Evolutionary conservation across 1,284 basidiomycete species (phyloP).

Genomic region (Trametes versicolor): DNA sequence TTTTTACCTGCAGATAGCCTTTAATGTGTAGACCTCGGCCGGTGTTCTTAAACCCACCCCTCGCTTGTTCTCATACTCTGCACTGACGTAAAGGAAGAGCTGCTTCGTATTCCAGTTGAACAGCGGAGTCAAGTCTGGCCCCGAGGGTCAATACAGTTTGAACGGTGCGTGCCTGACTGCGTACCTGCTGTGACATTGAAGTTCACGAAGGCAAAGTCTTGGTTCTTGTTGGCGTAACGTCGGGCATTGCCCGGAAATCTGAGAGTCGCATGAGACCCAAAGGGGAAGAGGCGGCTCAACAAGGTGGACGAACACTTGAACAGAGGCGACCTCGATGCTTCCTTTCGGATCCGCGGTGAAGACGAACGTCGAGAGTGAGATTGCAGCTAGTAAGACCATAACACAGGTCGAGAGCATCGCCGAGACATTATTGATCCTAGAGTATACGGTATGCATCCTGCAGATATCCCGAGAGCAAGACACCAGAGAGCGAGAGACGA

Average conservation of each 20-base stretch:
- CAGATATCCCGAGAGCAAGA: not conserved
- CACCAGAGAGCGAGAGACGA: not conserved
- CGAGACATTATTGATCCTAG: slow-evolving; percentile 78
- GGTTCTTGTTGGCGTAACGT: slow-evolving; percentile 63
- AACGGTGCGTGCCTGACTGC: slow-evolving; percentile 4
- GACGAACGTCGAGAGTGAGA: slow-evolving; percentile 76
- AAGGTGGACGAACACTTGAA: slow-evolving; percentile 42
- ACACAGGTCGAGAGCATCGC: slow-evolving; percentile 82
- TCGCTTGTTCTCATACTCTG: slow-evolving; percentile 77
- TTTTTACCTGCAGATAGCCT: slow-evolving; percentile 63
- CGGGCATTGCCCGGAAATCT: slow-evolving; percentile 66
- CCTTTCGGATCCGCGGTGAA: slow-evolving; percentile 70
- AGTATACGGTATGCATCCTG: slow-evolving; percentile 73
- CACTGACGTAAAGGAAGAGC: slow-evolving; percentile 85
- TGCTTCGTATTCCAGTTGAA: slow-evolving; percentile 98
- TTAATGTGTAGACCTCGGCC: not conserved
- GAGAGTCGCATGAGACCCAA: slow-evolving; percentile 4
- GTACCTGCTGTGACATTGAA: slow-evolving; percentile 82
- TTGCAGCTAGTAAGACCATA: slow-evolving; percentile 77
- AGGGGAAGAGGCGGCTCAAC: not conserved
- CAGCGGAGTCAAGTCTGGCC: slow-evolving; percentile 77
- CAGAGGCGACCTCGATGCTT: slow-evolving; percentile 48
- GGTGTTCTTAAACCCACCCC: slow-evolving; percentile 60
- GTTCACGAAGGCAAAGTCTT: slow-evolving; percentile 80
- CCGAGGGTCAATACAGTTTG: not conserved